Evolutionary conservation across 1,284 basidiomycete species (phyloP).

Genomic region (Termitomyces sp.): DNA sequence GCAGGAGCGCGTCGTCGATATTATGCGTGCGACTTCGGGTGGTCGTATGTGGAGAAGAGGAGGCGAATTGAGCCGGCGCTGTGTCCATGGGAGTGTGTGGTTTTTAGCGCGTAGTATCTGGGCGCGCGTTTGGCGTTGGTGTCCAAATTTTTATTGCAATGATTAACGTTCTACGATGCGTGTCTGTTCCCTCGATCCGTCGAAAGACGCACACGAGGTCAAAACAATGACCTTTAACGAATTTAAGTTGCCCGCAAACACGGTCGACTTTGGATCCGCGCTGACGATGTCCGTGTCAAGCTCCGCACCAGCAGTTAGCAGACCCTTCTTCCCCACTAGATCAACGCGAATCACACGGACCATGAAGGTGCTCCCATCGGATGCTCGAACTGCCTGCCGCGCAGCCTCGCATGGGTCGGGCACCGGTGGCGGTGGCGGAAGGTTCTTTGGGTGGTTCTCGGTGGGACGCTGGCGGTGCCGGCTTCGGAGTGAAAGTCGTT

Average conservation of each 20-base stretch:
- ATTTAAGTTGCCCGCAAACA: slow-evolving; percentile 93
- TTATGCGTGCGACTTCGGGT: too few relatives aligned
- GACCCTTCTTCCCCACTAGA: slow-evolving; percentile 41
- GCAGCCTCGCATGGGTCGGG: slow-evolving; percentile 78
- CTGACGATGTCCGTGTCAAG: slow-evolving; percentile 18
- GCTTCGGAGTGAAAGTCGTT: slow-evolving; percentile 76
- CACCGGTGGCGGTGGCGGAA: slow-evolving; percentile 48
- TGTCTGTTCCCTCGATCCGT: too few relatives aligned
- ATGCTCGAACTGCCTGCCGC: slow-evolving; percentile 50
- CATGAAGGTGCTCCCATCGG: slow-evolving; percentile 73
- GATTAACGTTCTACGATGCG: too few relatives aligned
- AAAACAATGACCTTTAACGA: too few relatives aligned
- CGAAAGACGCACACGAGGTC: too few relatives aligned
- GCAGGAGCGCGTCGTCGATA: too few relatives aligned
- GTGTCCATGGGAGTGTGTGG: too few relatives aligned
- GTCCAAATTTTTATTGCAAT: too few relatives aligned
- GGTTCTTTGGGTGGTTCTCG: slow-evolving; percentile 40
- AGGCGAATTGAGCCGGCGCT: too few relatives aligned
- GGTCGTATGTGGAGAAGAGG: too few relatives aligned
- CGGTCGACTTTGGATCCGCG: slow-evolving; percentile 71
- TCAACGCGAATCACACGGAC: slow-evolving; percentile 77
- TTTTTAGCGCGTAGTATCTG: too few relatives aligned
- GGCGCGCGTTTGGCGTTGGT: too few relatives aligned
- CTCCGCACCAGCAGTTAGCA: slow-evolving; percentile 11
- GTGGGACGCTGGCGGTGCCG: slow-evolving; percentile 69